Evolutionary conservation across 75 land plant genomes (phyloP).

Genomic region (Pinus albicaulis): DNA sequence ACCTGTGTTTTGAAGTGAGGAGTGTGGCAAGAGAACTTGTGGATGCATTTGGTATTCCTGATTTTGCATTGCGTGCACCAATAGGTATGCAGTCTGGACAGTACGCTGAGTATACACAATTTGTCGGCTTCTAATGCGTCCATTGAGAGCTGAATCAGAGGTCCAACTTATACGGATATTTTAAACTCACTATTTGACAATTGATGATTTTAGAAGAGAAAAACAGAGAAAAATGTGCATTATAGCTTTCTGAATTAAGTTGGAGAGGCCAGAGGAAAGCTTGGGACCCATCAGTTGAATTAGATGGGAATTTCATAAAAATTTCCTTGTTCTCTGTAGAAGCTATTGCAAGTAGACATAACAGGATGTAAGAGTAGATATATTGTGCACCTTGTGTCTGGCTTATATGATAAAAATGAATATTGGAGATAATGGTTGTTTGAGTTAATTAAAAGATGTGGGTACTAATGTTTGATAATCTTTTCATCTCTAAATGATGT

Average conservation of each 20-base stretch:
- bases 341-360: not conserved
- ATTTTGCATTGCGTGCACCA: slow-evolving; percentile 76
- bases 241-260: not conserved
- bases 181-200: not conserved
- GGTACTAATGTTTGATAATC: not conserved
- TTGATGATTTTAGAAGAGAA: not conserved
- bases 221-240: not conserved
- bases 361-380: not conserved
- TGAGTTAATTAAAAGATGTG: not conserved
- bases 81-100: slow-evolving; percentile 82
- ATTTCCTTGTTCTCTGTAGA: not conserved
- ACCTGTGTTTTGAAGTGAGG: slow-evolving; percentile 83
- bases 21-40: slow-evolving; percentile 72
- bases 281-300: not conserved
- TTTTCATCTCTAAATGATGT: not conserved
- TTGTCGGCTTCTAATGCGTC: slow-evolving; percentile 67
- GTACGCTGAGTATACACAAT: slow-evolving; percentile 77
- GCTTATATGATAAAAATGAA: not conserved
- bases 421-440: not conserved
- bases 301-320: not conserved
- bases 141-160: not conserved
- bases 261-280: not conserved
- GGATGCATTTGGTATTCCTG: slow-evolving; percentile 90
- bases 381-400: not conserved
- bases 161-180: not conserved